These are phyloP conservation scores for Phytophthora uliginosa DNA, from an alignment of 352 stramenopile species.

Conservation along the genomic window DNA sequence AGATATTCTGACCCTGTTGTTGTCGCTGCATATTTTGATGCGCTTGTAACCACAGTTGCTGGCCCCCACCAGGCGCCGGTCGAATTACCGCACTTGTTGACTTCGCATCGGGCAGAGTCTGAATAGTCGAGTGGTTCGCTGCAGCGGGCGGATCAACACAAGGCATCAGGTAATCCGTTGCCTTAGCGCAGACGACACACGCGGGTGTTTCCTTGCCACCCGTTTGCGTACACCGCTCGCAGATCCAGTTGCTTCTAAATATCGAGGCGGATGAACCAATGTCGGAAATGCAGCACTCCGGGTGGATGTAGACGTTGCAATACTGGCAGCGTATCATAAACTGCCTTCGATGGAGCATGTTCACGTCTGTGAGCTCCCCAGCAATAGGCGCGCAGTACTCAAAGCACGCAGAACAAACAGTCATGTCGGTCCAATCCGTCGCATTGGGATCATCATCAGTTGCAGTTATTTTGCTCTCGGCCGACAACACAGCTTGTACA, in stretches of 20 bases:
- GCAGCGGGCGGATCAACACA: slow-evolving; percentile 41
- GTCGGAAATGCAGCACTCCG: slow-evolving; percentile 83
- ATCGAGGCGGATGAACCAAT: slow-evolving; percentile 65
- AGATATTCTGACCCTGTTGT: slow-evolving; percentile 17
- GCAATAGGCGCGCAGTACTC: slow-evolving; percentile 69
- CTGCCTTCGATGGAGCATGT: slow-evolving; percentile 75
- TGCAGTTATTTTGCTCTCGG: slow-evolving; percentile 41
- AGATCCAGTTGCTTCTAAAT: slow-evolving; percentile 89
- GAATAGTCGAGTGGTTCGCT: slow-evolving; percentile 12
- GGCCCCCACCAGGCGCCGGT: slow-evolving; percentile 27
- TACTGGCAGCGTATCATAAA: slow-evolving; percentile 90
- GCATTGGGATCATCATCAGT: slow-evolving; percentile 27
- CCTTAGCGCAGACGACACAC: slow-evolving; percentile 76
- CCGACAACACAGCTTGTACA: slow-evolving; percentile 59
- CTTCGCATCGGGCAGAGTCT: slow-evolving; percentile 17
- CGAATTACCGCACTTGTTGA: slow-evolving; percentile 22
- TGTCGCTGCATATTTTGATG: slow-evolving; percentile 40
- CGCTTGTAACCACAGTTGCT: slow-evolving; percentile 42
- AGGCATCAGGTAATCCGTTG: slow-evolving; percentile 86
- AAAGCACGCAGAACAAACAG: slow-evolving; percentile 83
- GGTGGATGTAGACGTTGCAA: slow-evolving; percentile 86
- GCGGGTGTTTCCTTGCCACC: slow-evolving; percentile 44
- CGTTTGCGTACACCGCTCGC: slow-evolving; percentile 77
- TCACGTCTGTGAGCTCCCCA: slow-evolving; percentile 51
- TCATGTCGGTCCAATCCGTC: slow-evolving; percentile 74